Base-by-base conservation (phyloP, 2,329 filamentous ascomycete genomes). In the Penicillium sp. region DNA sequence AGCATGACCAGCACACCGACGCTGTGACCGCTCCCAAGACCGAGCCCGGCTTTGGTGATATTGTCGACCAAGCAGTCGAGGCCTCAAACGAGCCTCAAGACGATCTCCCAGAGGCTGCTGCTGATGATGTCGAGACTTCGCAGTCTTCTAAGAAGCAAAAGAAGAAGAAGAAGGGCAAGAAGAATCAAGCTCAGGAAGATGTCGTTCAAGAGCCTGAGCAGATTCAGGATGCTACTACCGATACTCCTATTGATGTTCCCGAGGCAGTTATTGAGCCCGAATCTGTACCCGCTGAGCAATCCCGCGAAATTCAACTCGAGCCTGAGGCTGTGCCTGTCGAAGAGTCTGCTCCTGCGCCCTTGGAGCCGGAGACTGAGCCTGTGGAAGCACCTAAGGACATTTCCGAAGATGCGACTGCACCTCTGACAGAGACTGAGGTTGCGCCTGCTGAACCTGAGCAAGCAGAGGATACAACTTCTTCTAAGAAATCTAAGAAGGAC, bases 161-260 rank as follows among this genome's bases (percentile, higher is more conserved):
- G 56, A 70, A 70, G 56, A 70, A 70, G 55, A 75, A 72, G 54
- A 72, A 72, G 54, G 71, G 70, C 55, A 69, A 71, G 60, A 71
- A 61, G 60, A 60, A 51, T 43, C 50, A 56, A 27, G 32, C 27
- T 22, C 62, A 62, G 50, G 38, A 40, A 40, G 18, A 40, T 21
- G 38, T n/a, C 14, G 5, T 14, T 14, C 53, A 58, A 41, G 58
- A 66, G 18, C 45, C 39, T 1, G 56, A 61, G 21, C 4, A 27
- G 7, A n/a, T 14, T 7, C 27, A 60, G 4, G 34, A n/a, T 4
- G 7, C 43, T 13, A n/a, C 21, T n/a, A 39, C 16, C 5, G 57
- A 59, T 22, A 21, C 13, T 11, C 14, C 34, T 16, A 44, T 48
- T 39, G 57, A 60, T 32, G 2, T 43, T 7, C 49, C 56, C 18